phyloP scores from a whole-genome alignment of 345 rosid species.

The Clausena lansium region DNA sequence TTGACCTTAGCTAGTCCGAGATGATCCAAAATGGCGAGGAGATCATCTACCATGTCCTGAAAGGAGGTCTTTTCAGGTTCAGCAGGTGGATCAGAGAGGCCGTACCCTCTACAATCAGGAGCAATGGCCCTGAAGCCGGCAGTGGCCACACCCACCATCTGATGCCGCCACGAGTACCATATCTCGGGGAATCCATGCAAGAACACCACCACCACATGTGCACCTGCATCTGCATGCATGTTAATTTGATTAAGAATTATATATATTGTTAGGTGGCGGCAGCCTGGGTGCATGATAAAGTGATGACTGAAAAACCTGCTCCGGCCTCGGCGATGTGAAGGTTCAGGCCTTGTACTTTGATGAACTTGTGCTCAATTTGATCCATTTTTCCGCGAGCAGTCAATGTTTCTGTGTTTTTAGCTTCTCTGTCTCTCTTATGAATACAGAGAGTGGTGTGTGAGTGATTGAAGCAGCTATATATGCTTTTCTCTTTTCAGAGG shows the following conservation, averaged over 20 bases:
- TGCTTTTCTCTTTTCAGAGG: too few relatives aligned
- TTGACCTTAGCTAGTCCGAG: constrained; percentile 38
- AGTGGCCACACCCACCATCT: constrained; percentile 47
- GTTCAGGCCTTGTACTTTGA: constrained; percentile 31
- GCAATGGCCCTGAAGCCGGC: constrained; percentile 48
- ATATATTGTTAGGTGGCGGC: too few relatives aligned
- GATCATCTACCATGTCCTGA: constrained; percentile 32
- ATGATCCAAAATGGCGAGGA: constrained; percentile 39
- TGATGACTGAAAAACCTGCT: constrained; percentile 16
- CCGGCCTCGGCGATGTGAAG: constrained; percentile 51
- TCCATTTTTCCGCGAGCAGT: constrained; percentile 28
- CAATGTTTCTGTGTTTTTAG: neutral
- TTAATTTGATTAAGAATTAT: too few relatives aligned
- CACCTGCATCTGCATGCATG: constrained; percentile 19
- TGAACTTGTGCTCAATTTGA: constrained; percentile 41
- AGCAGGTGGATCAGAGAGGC: constrained; percentile 47
- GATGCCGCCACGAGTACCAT: constrained; percentile 68
- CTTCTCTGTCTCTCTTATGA: neutral
- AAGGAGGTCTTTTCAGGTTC: constrained; percentile 40
- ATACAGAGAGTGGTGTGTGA: too few relatives aligned
- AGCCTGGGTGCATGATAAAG: neutral
- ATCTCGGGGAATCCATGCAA: constrained; percentile 66
- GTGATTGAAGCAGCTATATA: too few relatives aligned
- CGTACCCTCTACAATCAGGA: constrained; percentile 56
- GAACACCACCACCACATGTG: constrained; percentile 42